Conservation (phyloP, 2,329 filamentous ascomycete genomes). For the Paraphaeosphaeria sporulosa region DNA sequence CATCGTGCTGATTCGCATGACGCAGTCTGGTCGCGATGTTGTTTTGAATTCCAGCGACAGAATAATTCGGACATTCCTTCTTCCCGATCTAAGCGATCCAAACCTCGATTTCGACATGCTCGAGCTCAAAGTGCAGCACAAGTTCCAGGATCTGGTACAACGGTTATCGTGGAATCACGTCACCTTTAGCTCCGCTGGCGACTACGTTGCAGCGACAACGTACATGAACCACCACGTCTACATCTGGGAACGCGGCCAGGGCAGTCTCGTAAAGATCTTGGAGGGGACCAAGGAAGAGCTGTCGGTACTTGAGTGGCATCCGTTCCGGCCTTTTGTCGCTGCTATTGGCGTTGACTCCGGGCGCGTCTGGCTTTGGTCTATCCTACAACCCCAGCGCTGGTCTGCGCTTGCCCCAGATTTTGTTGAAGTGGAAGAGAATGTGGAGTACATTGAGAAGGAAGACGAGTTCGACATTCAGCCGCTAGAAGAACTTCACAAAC, state of each 20-base stretch:
- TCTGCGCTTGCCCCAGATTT: conserved; percentile 97
- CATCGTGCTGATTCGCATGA: conserved; percentile 86
- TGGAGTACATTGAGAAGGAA: conserved; percentile 93
- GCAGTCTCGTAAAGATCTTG: conserved; percentile 93
- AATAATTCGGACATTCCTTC: conserved; percentile 89
- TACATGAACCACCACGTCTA: conserved; percentile 99
- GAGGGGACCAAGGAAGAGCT: conserved; percentile 97
- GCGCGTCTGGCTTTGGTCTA: conserved; percentile 94
- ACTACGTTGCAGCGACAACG: conserved; percentile 95
- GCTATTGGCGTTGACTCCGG: conserved; percentile 93
- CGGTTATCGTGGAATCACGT: conserved; percentile 96
- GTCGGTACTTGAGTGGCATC: conserved; percentile 97
- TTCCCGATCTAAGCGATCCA: conserved; percentile 73
- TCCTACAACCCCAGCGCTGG: conserved; percentile 95
- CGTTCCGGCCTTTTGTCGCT: conserved; percentile 82
- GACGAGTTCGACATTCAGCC: conserved; percentile 99
- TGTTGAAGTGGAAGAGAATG: conserved; percentile 96
- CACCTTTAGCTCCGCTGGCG: conserved; percentile 90
- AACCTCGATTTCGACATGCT: conserved; percentile 85
- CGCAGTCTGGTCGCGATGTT: conserved; percentile 82
- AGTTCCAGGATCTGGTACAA: conserved; percentile 98
- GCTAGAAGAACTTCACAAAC: conserved; percentile 90
- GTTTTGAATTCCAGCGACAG: conserved; percentile 94
- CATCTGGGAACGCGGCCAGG: conserved; percentile 94
- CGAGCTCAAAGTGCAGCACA: conserved; percentile 91